phyloP scores from a whole-genome alignment of 2,329 filamentous ascomycete genomes.

The Reticulascus tulasneorum region DNA sequence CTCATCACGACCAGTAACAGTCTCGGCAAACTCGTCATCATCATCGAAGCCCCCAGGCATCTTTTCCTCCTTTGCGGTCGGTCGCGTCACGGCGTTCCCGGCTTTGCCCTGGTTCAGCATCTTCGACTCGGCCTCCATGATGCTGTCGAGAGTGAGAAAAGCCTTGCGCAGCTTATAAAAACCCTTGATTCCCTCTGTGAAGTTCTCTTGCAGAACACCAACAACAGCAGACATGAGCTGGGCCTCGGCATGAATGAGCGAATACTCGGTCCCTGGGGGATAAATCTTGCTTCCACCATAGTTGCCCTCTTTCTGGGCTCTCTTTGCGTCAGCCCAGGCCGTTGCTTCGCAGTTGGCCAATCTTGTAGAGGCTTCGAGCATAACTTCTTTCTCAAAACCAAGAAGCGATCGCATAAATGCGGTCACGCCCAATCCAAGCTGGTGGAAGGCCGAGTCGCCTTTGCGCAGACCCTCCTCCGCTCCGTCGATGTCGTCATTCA shows the following conservation, averaged over 20 bases:
- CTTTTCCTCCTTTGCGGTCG: slow-evolving; percentile 21
- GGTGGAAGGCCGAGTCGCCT: slow-evolving; percentile 81
- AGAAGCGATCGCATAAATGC: slow-evolving; percentile 82
- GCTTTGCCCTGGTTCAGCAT: slow-evolving; percentile 22
- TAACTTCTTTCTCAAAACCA: slow-evolving; percentile 87
- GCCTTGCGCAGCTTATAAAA: slow-evolving; percentile 93
- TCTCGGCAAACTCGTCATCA: slow-evolving; percentile 27
- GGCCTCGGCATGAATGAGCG: slow-evolving; percentile 76
- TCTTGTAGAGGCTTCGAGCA: slow-evolving; percentile 73
- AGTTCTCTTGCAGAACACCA: slow-evolving; percentile 83
- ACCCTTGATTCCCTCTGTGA: slow-evolving; percentile 85
- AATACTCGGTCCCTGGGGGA: slow-evolving; percentile 79
- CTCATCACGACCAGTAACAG: slow-evolving; percentile 21
- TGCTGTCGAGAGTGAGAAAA: slow-evolving; percentile 74
- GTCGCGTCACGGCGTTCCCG: slow-evolving; percentile 14
- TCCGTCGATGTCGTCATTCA: slow-evolving; percentile 85
- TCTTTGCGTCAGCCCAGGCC: slow-evolving; percentile 72
- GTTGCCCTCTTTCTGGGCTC: slow-evolving; percentile 48
- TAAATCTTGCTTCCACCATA: slow-evolving; percentile 52
- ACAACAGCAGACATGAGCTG: slow-evolving; percentile 89
- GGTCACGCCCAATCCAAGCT: slow-evolving; percentile 75
- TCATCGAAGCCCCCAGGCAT: slow-evolving; percentile 37
- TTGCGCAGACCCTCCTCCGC: slow-evolving; percentile 71
- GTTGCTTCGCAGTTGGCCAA: slow-evolving; percentile 72
- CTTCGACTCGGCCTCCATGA: slow-evolving; percentile 70